phyloP scores from a whole-genome alignment of 345 rosid species.

The Isatis tinctoria region DNA sequence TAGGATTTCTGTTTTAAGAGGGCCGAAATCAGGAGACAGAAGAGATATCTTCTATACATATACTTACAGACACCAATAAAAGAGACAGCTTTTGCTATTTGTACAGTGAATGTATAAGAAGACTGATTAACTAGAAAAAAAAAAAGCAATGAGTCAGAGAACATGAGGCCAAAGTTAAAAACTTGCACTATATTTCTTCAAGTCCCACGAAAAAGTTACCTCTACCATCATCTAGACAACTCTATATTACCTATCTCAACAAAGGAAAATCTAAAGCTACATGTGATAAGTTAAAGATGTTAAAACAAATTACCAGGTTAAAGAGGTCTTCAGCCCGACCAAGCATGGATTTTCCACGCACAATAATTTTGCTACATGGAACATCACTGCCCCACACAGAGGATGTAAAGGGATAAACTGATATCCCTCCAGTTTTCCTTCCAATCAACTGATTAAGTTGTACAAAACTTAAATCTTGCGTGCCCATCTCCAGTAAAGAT shows the following conservation, averaged over 20 bases:
- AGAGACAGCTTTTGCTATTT: neutral
- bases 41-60: neutral
- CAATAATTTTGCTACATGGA: constrained; percentile 45
- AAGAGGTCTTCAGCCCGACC: constrained; percentile 2
- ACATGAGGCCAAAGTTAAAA: neutral
- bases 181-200: neutral
- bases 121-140: neutral
- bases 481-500: constrained; percentile 97
- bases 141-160: neutral
- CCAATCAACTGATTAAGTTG: constrained; percentile 98
- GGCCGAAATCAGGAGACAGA: neutral
- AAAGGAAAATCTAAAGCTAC: neutral
- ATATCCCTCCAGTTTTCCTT: constrained; percentile 96
- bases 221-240: neutral
- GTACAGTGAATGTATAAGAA: neutral
- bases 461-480: constrained; percentile 82
- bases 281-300: neutral
- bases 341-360: constrained; percentile 6
- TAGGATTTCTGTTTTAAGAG: neutral
- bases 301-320: neutral
- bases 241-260: neutral
- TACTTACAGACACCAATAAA: neutral
- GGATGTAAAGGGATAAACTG: constrained; percentile 89
- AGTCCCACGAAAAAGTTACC: neutral
- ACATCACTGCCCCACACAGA: constrained; percentile 70